Evolutionary conservation across 257 asterid genomes (phyloP).

Genomic region (Marsdenia floribunda): DNA sequence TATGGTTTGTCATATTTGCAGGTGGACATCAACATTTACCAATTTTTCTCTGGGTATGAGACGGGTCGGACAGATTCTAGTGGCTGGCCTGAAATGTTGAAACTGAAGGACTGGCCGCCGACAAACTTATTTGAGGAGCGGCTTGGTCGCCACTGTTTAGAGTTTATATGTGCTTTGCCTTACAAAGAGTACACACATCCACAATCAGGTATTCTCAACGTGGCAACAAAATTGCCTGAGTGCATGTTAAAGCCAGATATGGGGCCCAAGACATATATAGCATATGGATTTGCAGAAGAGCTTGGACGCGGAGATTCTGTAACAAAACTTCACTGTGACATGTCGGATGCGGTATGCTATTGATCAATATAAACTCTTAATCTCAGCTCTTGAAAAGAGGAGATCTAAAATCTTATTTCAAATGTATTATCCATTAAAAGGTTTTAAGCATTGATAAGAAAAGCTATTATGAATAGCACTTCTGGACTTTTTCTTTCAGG

Average conservation of each 20-base stretch:
- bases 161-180: slow-evolving; percentile 55
- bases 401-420: background rate
- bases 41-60: slow-evolving; percentile 50
- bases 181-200: slow-evolving; percentile 61
- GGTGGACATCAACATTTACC: slow-evolving; percentile 45
- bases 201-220: slow-evolving; percentile 41
- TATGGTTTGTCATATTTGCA: slow-evolving; percentile 14
- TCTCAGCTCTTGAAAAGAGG: background rate
- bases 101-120: slow-evolving; percentile 67
- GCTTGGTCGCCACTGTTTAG: slow-evolving; percentile 48
- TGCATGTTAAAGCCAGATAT: slow-evolving; percentile 49
- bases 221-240: slow-evolving; percentile 38
- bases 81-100: slow-evolving; percentile 56
- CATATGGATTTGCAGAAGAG: slow-evolving; percentile 57
- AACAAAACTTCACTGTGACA: slow-evolving; percentile 67
- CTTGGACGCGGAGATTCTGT: slow-evolving; percentile 70
- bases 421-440: background rate
- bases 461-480: background rate
- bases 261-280: slow-evolving; percentile 72
- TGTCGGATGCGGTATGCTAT: slow-evolving; percentile 60
- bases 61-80: slow-evolving; percentile 29
- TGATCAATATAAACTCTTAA: background rate
- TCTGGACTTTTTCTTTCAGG: background rate
- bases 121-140: slow-evolving; percentile 38
- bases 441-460: background rate